These are phyloP conservation scores for Blastobotrys arbuscula DNA, from an alignment of 1,139 yeast species.

Conservation along the genomic window DNA sequence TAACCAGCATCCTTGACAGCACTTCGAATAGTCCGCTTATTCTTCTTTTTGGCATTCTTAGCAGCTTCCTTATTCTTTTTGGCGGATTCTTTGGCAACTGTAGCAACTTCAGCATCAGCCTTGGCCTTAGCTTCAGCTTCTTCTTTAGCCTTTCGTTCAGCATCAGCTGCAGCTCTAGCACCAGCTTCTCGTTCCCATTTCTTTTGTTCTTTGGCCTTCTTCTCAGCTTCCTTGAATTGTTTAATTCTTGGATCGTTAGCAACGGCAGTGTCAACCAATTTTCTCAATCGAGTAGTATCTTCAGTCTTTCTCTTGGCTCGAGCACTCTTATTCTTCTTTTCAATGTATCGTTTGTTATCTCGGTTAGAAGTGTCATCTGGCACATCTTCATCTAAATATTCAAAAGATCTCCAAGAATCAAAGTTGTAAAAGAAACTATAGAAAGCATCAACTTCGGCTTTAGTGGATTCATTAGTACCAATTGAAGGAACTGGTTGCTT, in stretches of 20 bases:
- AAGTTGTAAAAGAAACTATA: conserved; percentile 91
- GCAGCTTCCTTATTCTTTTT: conserved; percentile 98
- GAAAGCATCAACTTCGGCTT: conserved; percentile 83
- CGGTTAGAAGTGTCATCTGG: conserved; percentile 99
- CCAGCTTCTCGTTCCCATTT: conserved; percentile 99
- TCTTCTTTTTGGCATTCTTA: conserved; percentile 94
- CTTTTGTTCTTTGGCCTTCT: conserved; percentile 88
- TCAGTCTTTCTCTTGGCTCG: conserved; percentile 98
- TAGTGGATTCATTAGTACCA: conserved; percentile 63
- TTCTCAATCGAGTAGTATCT: conserved; percentile 86
- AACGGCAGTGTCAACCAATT: conserved; percentile 82
- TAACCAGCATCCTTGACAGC: conserved; percentile 79
- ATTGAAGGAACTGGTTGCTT: conserved; percentile 81
- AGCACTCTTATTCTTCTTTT: conserved; percentile 93
- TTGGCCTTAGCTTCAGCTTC: conserved; percentile 81
- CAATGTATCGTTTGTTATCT: conserved; percentile 98
- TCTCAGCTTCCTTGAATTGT: conserved; percentile 87
- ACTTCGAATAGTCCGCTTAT: conserved; percentile 84
- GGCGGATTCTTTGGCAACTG: conserved; percentile 53
- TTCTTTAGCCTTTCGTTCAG: conserved; percentile 72
- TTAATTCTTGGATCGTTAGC: conserved; percentile 92
- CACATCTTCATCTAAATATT: conserved; percentile 97
- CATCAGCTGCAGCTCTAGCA: conserved; percentile 91
- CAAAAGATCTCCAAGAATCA: conserved; percentile 98
- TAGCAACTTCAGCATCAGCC: conserved; percentile 63